Evolutionary conservation across 139 green algal species (phyloP).

Genomic region (Chlorella sp.): DNA sequence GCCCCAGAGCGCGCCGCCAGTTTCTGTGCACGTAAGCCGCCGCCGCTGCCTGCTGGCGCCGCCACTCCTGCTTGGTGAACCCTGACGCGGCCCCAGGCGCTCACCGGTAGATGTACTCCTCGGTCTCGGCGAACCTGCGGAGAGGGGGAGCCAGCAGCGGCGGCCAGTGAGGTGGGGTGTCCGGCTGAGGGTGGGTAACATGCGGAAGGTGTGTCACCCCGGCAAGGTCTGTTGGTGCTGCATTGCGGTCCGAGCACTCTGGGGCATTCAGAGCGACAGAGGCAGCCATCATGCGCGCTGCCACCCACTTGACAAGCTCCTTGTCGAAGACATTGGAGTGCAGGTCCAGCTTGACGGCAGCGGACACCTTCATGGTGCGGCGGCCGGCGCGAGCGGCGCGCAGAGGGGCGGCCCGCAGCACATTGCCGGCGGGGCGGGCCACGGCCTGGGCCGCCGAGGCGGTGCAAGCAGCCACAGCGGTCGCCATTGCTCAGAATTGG

Average conservation of each 20-base stretch:
- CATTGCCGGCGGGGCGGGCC: not conserved
- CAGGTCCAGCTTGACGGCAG: slow-evolving; percentile 68
- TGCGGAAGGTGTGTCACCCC: not conserved
- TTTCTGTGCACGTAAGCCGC: not conserved
- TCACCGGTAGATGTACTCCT: slow-evolving; percentile 94
- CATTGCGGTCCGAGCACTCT: no score
- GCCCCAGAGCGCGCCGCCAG: not conserved
- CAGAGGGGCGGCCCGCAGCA: slow-evolving; percentile 1
- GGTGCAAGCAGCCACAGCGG: not conserved
- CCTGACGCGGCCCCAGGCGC: not conserved
- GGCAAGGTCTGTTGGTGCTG: not conserved
- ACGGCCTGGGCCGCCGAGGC: not conserved
- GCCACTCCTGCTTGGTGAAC: not conserved
- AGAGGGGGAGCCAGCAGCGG: not conserved
- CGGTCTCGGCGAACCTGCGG: slow-evolving; percentile 68
- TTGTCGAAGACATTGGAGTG: slow-evolving; percentile 87
- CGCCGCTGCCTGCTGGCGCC: not conserved
- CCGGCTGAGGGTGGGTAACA: not conserved
- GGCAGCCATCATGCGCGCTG: not conserved
- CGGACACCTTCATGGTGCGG: not conserved
- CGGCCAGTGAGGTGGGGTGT: not conserved
- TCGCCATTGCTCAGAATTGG: slow-evolving; percentile 6
- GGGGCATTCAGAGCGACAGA: not conserved
- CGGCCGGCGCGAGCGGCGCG: slow-evolving; percentile 16
- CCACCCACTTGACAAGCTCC: slow-evolving; percentile 68